phyloP scores from a whole-genome alignment of 352 stramenopile genomes.

The Phytophthora ramorum region DNA sequence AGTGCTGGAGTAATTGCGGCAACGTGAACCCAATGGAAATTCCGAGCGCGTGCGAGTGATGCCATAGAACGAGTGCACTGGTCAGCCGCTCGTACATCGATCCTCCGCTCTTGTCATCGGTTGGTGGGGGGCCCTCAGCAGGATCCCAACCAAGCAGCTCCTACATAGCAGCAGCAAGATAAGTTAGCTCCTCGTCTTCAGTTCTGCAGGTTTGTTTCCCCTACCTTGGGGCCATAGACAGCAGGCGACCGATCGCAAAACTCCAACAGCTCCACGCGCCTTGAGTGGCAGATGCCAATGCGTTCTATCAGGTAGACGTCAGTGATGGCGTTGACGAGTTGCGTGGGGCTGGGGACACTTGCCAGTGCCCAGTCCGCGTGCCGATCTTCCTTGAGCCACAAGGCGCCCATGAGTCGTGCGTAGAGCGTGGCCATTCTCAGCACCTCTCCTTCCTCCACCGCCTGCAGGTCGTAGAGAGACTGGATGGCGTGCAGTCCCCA shows the following conservation, averaged over 20 bases:
- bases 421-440: conserved; percentile 59
- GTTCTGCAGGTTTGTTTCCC: neutral
- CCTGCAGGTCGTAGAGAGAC: conserved; percentile 69
- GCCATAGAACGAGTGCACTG: conserved; percentile 72
- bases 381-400: conserved; percentile 59
- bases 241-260: conserved; percentile 61
- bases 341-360: conserved; percentile 47
- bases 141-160: conserved; percentile 89
- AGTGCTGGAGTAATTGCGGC: conserved; percentile 74
- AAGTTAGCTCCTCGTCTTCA: neutral
- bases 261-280: conserved; percentile 69
- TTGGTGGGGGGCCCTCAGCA: conserved; percentile 33
- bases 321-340: conserved; percentile 66
- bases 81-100: conserved; percentile 70
- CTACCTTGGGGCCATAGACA: conserved; percentile 58
- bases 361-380: conserved; percentile 51
- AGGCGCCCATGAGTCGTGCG: conserved; percentile 55
- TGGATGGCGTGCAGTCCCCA: conserved; percentile 69
- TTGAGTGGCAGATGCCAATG: conserved; percentile 66
- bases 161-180: conserved; percentile 32
- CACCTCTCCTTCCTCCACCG: conserved; percentile 56
- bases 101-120: conserved; percentile 38
- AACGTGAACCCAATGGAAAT: conserved; percentile 72
- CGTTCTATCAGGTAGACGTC: conserved; percentile 81
- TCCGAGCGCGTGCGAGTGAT: conserved; percentile 67